Base-by-base conservation (phyloP, 2,329 filamentous ascomycete genomes). In the Xylariaceae sp. region DNA sequence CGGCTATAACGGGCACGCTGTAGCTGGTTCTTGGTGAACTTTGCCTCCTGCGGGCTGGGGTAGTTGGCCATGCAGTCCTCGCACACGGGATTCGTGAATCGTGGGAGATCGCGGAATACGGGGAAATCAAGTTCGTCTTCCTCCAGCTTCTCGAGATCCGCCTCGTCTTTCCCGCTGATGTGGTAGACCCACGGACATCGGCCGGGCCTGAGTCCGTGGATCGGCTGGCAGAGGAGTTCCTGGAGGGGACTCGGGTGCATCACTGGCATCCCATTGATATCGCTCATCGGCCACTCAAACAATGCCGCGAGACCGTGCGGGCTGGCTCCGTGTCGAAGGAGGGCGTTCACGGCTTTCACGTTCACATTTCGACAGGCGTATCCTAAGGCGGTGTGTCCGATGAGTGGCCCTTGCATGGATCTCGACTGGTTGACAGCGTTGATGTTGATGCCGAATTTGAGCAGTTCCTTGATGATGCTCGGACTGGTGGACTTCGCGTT, bases 311-410 rank as follows among this genome's bases (percentile, higher is more conserved):
- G 26, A 6, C 59, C 59, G 11, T 31, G 6, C n/a, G 59, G 57
- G 4, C 50, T 31, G 4, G 59, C 59, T 9, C 54, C 59, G 26
- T 56, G 45, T 2, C 12, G 35, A 2, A 61, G 54, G 1, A 61
- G 39, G 6, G 37, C 53, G 19, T 34, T 40, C 0, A 61, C 48
- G 7, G 54, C 57, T 40, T 61, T 56, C 4, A 56, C 42, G 37
- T 61, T 61, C 11, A 52, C 52, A 6, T 60, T 61, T 6, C 47
- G 51, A 11, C 59, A 61, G 3, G 54, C 57, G 31, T 45, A 56
- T 1, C 59, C 59, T 2, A 60, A 48, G 4, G 59, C 59, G 4
- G 59, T 61, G n/a, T 52, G 54, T 2, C 53, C 35, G 7, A 52
- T 43, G 0, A 50, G 12, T 1, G 54, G 39, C 9, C 46, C 30